phyloP scores from a whole-genome alignment of 2,329 filamentous ascomycete species.

The Nemania bipapillata region DNA sequence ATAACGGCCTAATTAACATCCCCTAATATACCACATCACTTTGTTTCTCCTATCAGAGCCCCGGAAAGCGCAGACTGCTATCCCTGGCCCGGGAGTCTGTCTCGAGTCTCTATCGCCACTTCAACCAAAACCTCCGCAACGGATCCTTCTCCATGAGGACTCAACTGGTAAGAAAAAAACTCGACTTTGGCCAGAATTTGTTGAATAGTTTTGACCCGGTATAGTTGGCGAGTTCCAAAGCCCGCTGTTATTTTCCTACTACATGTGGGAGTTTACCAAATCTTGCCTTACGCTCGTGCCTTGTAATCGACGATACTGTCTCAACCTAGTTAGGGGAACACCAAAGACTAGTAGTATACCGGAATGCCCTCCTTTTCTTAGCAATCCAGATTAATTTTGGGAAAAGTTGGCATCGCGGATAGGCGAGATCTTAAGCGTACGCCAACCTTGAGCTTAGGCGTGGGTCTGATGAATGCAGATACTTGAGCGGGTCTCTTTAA shows the following conservation, averaged over 20 bases:
- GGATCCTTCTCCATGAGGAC: background rate
- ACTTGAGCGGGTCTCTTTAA: background rate
- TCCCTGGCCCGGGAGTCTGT: background rate
- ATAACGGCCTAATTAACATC: background rate
- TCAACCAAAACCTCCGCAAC: background rate
- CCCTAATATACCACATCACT: background rate
- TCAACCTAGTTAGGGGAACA: background rate
- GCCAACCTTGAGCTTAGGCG: background rate
- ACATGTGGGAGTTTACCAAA: background rate
- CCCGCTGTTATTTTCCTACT: constrained; percentile 2
- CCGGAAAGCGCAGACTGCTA: background rate
- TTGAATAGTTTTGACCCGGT: background rate
- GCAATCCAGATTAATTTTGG: background rate
- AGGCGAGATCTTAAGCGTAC: background rate
- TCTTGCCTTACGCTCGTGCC: background rate
- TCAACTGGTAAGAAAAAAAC: too few relatives aligned
- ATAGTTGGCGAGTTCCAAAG: background rate
- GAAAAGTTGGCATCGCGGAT: background rate
- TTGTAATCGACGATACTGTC: background rate
- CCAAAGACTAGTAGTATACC: too few relatives aligned
- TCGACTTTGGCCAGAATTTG: background rate
- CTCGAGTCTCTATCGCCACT: background rate
- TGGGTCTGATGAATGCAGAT: background rate
- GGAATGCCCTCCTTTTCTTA: too few relatives aligned
- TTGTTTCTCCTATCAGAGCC: background rate